Percentiles rank a stretch among this genome's conserved stretches.
phyloP scores from a whole-genome alignment of 257 asterid genomes.

The Prunella vulgaris region DNA sequence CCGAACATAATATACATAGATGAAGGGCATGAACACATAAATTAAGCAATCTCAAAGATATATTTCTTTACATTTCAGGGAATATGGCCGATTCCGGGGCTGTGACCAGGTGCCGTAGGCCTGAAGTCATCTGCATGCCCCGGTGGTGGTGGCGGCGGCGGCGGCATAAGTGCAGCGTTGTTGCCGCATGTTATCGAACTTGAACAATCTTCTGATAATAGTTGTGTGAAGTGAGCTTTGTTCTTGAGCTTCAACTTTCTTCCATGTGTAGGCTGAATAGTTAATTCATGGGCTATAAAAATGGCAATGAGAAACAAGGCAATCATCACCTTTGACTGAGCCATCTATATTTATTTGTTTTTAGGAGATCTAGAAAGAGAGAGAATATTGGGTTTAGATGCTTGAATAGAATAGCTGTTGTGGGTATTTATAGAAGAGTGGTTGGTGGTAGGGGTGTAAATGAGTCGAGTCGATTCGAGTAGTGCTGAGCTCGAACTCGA shows the following conservation, averaged over 20 bases:
- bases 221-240: constrained; percentile 9
- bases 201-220: constrained; percentile 2
- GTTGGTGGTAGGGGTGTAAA: no score
- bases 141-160: constrained; percentile 38
- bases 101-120: constrained; percentile 59
- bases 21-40: constrained; percentile 4
- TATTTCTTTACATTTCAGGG: background rate
- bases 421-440: constrained; percentile 41
- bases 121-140: constrained; percentile 54
- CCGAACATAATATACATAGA: no score
- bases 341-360: constrained; percentile 34
- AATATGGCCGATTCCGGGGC: constrained; percentile 63
- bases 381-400: constrained; percentile 15
- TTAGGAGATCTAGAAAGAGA: background rate
- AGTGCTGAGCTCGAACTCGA: no score
- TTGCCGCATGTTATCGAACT: background rate
- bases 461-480: no score
- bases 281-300: constrained; percentile 27
- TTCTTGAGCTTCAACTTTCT: constrained; percentile 29
- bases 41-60: background rate
- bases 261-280: constrained; percentile 32
- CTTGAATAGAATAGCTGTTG: constrained; percentile 1
- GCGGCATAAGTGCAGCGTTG: background rate
- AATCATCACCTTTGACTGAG: constrained; percentile 25
- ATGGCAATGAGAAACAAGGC: constrained; percentile 35